Percentiles rank a stretch among this genome's conserved stretches.
These are phyloP conservation scores for Tylopilus subfusipes DNA, from an alignment of 768 basidiomycete genomes.

Conservation along the genomic window DNA sequence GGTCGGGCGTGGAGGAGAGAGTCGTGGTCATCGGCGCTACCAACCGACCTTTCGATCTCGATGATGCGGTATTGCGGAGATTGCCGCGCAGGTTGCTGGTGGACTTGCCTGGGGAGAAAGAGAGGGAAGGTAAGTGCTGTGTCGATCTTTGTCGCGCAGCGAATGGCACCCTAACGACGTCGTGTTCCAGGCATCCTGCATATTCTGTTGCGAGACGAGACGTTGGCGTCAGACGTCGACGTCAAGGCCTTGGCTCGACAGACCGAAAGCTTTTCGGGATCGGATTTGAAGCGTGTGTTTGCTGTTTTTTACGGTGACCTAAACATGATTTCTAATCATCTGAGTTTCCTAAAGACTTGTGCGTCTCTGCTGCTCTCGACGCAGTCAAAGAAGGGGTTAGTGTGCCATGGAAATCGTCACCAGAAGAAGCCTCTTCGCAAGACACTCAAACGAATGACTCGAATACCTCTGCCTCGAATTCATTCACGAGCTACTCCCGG, in stretches of 20 bases:
- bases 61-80: conserved; percentile 88
- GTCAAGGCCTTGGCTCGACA: conserved; percentile 56
- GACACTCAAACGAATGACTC: not conserved
- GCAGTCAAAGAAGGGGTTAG: conserved; percentile 82
- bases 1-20: conserved; percentile 54
- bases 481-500: conserved; percentile 29
- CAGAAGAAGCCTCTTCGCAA: conserved; percentile 3
- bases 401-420: conserved; percentile 64
- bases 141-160: not conserved
- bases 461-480: conserved; percentile 7
- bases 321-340: conserved; percentile 3
- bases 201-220: conserved; percentile 83
- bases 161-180: conserved; percentile 2
- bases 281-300: conserved; percentile 85
- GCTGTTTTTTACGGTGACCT: not conserved
- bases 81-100: conserved; percentile 83
- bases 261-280: conserved; percentile 88
- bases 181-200: conserved; percentile 69
- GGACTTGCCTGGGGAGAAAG: conserved; percentile 83
- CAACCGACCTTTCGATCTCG: conserved; percentile 85
- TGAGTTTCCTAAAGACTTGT: conserved; percentile 61
- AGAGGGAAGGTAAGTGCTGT: conserved; percentile 65
- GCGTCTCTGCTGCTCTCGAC: conserved; percentile 88
- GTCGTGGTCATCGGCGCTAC: conserved; percentile 94
- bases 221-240: conserved; percentile 60